Percentiles rank a stretch among this genome's conserved stretches.
Evolutionary conservation across 2,329 filamentous ascomycete species (phyloP).

Genomic region (Fusarium algeriense): DNA sequence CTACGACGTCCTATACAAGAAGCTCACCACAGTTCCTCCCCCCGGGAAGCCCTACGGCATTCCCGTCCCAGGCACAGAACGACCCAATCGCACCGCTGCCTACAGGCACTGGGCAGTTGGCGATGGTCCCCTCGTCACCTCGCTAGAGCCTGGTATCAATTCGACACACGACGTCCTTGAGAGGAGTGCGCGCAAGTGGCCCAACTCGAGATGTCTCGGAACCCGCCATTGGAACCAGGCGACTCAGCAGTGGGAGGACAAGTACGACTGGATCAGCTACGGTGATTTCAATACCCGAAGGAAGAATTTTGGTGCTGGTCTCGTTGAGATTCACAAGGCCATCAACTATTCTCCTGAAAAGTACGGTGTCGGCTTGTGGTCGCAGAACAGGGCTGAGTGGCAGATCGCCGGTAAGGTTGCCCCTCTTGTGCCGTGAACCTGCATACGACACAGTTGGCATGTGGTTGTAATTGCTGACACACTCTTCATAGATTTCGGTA

Average conservation of each 20-base stretch:
- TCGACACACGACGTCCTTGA: conserved; percentile 89
- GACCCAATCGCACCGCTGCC: conserved; percentile 77
- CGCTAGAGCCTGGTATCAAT: conserved; percentile 75
- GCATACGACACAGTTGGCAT: conserved; percentile 6
- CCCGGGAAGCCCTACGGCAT: conserved; percentile 83
- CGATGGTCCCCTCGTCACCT: conserved; percentile 77
- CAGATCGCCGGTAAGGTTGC: conserved; percentile 75
- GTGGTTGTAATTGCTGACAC: conserved; percentile 26
- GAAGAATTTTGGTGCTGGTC: conserved; percentile 85
- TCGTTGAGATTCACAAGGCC: conserved; percentile 84
- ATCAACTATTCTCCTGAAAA: conserved; percentile 72
- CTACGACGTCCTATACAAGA: conserved; percentile 59
- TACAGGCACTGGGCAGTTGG: conserved; percentile 87
- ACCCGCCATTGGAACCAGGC: conserved; percentile 81
- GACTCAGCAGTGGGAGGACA: conserved; percentile 78
- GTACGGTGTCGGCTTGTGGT: conserved; percentile 86
- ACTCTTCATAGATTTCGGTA: conserved; percentile 76
- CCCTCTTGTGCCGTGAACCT: conserved; percentile 11
- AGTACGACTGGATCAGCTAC: conserved; percentile 88
- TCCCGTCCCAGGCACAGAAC: conserved; percentile 79
- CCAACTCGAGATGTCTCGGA: conserved; percentile 81
- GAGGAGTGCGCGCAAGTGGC: conserved; percentile 68
- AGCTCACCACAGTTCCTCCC: conserved; percentile 73
- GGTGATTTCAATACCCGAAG: conserved; percentile 81
- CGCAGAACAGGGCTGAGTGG: conserved; percentile 88